Conservation (phyloP, 495 filamentous ascomycete genomes). For the Podospora fimiseda region DNA sequence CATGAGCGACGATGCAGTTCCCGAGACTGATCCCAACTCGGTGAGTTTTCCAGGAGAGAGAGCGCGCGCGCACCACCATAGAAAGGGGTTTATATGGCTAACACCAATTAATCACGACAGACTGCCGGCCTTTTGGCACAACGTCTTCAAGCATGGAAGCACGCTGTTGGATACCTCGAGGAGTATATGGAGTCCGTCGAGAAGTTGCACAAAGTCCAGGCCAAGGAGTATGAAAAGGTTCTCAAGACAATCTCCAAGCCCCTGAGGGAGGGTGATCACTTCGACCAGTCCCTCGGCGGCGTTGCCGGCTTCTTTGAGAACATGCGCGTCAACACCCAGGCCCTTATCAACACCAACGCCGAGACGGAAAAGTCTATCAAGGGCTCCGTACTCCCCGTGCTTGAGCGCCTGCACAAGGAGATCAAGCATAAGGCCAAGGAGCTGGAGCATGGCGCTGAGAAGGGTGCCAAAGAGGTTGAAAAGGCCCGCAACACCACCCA, state of each 20-base stretch:
- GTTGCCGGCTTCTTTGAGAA: constrained; percentile 88
- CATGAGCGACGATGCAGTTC: constrained; percentile 56
- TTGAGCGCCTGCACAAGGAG: constrained; percentile 87
- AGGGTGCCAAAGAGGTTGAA: constrained; percentile 80
- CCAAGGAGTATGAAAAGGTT: constrained; percentile 93
- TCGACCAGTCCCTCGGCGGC: constrained; percentile 78
- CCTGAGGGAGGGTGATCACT: constrained; percentile 81
- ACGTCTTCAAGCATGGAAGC: constrained; percentile 89
- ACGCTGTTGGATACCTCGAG: constrained; percentile 83
- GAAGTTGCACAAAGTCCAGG: constrained; percentile 73
- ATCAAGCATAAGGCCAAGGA: constrained; percentile 95
- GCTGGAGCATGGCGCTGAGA: constrained; percentile 73
- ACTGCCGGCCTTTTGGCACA: constrained; percentile 73
- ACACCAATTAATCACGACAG: constrained; percentile 35
- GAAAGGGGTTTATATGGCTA: too few relatives aligned
- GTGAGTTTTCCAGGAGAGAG: constrained; percentile 36
- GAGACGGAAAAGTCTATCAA: constrained; percentile 87
- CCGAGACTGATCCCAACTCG: constrained; percentile 71
- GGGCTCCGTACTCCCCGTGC: constrained; percentile 71
- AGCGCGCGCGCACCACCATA: background rate
- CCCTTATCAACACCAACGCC: constrained; percentile 74
- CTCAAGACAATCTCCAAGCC: constrained; percentile 88
- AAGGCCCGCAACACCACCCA: constrained; percentile 82
- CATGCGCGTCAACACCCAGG: constrained; percentile 84
- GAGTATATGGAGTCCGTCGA: constrained; percentile 79